These are phyloP conservation scores for Podila clonocystis DNA, from an alignment of 192 early-diverging fungal genomes.

Conservation along the genomic window DNA sequence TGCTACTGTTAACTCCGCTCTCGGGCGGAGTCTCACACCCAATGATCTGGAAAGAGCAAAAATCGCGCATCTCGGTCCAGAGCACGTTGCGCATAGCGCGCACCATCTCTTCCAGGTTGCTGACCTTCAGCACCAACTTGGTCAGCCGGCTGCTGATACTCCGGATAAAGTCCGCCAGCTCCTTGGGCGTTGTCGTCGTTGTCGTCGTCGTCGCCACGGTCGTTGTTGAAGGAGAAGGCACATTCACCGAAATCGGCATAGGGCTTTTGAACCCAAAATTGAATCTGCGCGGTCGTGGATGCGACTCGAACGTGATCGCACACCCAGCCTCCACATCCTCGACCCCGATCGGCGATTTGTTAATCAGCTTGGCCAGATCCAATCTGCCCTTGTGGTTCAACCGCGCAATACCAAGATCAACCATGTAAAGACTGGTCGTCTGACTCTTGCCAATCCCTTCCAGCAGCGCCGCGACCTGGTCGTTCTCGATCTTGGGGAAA, in stretches of 20 bases:
- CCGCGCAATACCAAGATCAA: background rate
- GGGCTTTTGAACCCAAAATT: background rate
- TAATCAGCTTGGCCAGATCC: background rate
- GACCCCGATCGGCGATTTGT: background rate
- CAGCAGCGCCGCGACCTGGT: background rate
- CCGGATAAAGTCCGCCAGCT: slow-evolving; percentile 2
- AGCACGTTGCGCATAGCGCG: background rate
- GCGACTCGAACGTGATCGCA: background rate
- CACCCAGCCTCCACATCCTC: slow-evolving; percentile 4
- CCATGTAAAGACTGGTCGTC: slow-evolving; percentile 2
- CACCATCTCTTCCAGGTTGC: background rate
- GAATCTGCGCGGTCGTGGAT: background rate
- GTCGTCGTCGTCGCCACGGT: background rate
- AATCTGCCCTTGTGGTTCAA: background rate
- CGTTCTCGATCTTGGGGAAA: background rate
- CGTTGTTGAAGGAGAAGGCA: background rate
- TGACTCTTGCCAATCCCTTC: background rate
- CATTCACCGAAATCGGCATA: background rate
- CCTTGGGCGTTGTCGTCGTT: background rate
- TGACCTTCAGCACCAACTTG: background rate
- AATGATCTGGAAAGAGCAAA: background rate
- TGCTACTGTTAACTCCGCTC: background rate
- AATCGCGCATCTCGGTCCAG: slow-evolving; percentile 2
- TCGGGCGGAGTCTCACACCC: background rate
- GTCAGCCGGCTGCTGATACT: background rate